Conservation (phyloP, 2,329 filamentous ascomycete genomes). For the Nemania sp. region DNA sequence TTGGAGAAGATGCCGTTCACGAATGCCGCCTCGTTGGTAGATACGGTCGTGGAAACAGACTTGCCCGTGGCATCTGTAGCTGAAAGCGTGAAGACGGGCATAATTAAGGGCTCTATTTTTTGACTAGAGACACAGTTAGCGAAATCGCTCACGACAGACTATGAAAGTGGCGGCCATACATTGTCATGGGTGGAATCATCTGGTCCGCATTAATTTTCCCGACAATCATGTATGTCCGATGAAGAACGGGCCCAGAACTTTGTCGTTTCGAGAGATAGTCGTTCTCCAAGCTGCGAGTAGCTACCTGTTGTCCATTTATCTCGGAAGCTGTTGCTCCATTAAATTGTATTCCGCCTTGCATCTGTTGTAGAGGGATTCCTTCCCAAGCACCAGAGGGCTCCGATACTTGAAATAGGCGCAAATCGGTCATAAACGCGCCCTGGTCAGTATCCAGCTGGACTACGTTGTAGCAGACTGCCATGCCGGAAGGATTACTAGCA, state of each 20-base stretch:
- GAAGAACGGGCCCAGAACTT: conserved; percentile 53
- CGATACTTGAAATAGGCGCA: conserved; percentile 79
- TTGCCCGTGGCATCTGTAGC: conserved; percentile 65
- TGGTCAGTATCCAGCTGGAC: conserved; percentile 74
- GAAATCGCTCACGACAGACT: neutral
- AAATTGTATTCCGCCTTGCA: conserved; percentile 68
- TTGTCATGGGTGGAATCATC: conserved; percentile 67
- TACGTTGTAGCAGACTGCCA: conserved; percentile 86
- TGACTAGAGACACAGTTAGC: conserved; percentile 56
- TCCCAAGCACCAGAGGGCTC: conserved; percentile 66
- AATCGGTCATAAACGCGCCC: conserved; percentile 80
- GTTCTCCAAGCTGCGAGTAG: neutral
- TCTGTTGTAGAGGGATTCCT: conserved; percentile 63
- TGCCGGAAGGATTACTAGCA: conserved; percentile 78
- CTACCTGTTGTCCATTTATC: conserved; percentile 31
- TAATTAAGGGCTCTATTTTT: conserved; percentile 71
- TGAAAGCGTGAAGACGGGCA: conserved; percentile 75
- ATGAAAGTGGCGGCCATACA: conserved; percentile 62
- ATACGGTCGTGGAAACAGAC: conserved; percentile 72
- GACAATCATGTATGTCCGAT: conserved; percentile 76
- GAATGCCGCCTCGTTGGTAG: conserved; percentile 77
- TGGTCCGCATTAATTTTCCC: conserved; percentile 72
- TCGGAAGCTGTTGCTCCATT: conserved; percentile 64
- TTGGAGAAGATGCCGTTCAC: conserved; percentile 77
- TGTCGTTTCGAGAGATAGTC: conserved; percentile 39